Evolutionary conservation across 768 basidiomycete genomes (phyloP), one percentile per base, ranked within the genome.

Genomic region (Clitopilus hobsonii): DNA sequence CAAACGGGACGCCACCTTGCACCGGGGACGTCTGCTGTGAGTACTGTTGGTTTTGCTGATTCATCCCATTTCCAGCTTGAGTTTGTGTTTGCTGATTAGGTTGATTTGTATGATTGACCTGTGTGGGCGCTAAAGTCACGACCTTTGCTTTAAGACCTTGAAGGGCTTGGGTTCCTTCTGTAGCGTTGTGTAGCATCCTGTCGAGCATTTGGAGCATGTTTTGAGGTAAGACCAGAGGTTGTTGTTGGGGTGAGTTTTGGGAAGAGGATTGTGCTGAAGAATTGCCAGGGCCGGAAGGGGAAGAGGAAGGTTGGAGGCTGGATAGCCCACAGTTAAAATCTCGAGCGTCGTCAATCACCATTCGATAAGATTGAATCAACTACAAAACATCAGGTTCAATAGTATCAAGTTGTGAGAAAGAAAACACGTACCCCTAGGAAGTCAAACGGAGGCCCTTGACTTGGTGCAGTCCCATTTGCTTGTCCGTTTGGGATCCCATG

Each of bases 21-120:
- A 36, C 27, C 41, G 53, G 48, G 30, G 45, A 49, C 11, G 52
- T 26, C 50, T 26, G 24, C 41, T 54, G 27, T 53, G 55, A 28
- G 38, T 54, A 56, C 30, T 23, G 52, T 28, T 18, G 55, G 5
- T 32, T 51, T 26, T 30, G 52, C 24, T 24, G 52, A 25, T 26
- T 22, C 18, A 58, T 52, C 52, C 55, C 1, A 51, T 52, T 38
- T 60, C 58, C 18, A 41, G 54, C 26, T 51, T 51, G 28, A 30
- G 56, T 7, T 28, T 54, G 23, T 28, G 59, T 13, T 55, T 30
- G 55, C 20, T 27, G 32, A 25, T 29, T 18, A 2, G 32, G 54
- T 14, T 26, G 38, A n/a, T 25, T 27, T 3, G 36, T 49, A 3
- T 58, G 59, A 22, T 14, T 54, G 13, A 11, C 58, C 6, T 36